Percentiles rank a stretch among this genome's conserved stretches.
phyloP scores from a whole-genome alignment of 768 basidiomycete species.

The Plicaturopsis crispa region DNA sequence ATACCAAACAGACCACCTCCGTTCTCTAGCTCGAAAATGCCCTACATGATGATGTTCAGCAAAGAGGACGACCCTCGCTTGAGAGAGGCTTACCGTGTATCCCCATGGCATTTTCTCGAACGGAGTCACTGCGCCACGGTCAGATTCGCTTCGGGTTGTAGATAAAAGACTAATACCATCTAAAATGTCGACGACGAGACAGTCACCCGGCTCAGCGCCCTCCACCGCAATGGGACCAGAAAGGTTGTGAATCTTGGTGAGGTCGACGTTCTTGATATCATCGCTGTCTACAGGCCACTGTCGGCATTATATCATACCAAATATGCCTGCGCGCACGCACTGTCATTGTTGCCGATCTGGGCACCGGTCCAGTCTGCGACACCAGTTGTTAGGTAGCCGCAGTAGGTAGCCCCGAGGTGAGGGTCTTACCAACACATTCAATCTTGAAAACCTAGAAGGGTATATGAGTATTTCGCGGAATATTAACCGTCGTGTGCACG shows the following conservation, averaged over 20 bases:
- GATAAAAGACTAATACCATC: slow-evolving; percentile 36
- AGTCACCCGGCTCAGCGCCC: slow-evolving; percentile 73
- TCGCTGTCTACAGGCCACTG: slow-evolving; percentile 39
- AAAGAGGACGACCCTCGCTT: too few species aligned
- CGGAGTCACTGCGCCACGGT: slow-evolving; percentile 38
- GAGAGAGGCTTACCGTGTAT: slow-evolving; percentile 58
- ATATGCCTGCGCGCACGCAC: slow-evolving; percentile 24
- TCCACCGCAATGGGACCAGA: slow-evolving; percentile 71
- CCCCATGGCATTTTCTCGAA: slow-evolving; percentile 81
- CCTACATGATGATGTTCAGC: too few species aligned
- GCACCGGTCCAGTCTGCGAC: slow-evolving; percentile 71
- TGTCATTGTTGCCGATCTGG: slow-evolving; percentile 71
- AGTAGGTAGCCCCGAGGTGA: not conserved
- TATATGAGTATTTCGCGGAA: not conserved
- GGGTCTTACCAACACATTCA: slow-evolving; percentile 52
- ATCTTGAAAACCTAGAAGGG: slow-evolving; percentile 53
- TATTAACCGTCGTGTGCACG: slow-evolving; percentile 3
- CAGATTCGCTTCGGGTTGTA: not conserved
- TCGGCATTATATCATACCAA: not conserved
- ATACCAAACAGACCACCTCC: slow-evolving; percentile 66
- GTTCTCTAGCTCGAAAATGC: slow-evolving; percentile 68
- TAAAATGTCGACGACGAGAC: slow-evolving; percentile 73
- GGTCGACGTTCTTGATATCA: slow-evolving; percentile 58
- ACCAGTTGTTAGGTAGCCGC: slow-evolving; percentile 1
- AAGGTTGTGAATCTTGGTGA: slow-evolving; percentile 65